These are phyloP conservation scores for Citrus trifoliata DNA, from an alignment of 345 rosid genomes.

Conservation along the genomic window DNA sequence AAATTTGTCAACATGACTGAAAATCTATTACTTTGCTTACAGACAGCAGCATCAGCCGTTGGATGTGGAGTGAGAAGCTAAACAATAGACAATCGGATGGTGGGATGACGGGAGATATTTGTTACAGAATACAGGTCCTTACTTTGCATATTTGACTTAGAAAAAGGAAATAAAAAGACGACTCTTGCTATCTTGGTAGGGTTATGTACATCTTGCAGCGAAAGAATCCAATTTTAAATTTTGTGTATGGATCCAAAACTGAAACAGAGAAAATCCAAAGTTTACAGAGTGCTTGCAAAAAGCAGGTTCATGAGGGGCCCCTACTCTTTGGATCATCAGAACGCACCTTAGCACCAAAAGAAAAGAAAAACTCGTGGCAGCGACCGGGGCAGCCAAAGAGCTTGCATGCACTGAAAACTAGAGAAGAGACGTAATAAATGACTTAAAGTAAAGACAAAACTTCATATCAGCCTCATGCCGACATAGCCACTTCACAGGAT, in stretches of 20 bases:
- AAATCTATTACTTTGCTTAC: not conserved
- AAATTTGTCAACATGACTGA: no score
- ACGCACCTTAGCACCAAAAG: not conserved
- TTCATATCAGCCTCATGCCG: not conserved
- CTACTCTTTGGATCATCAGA: not conserved
- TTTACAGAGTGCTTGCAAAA: conserved; percentile 16
- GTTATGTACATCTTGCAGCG: not conserved
- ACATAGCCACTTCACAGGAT: conserved; percentile 11
- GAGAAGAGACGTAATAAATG: not conserved
- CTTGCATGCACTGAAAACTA: not conserved
- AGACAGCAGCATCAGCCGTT: no score
- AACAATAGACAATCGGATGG: no score
- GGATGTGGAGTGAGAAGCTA: no score
- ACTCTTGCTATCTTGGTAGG: not conserved
- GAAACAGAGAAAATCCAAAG: conserved; percentile 14
- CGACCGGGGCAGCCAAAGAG: conserved; percentile 3
- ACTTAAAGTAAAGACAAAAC: not conserved
- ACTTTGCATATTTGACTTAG: not conserved
- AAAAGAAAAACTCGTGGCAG: conserved; percentile 2
- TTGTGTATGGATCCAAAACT: conserved; percentile 16
- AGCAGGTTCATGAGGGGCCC: conserved; percentile 14
- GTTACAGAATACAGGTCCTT: no score
- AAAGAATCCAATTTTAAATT: not conserved
- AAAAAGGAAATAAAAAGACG: not conserved
- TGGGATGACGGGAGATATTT: no score